Conservation (phyloP, 768 basidiomycete genomes). For the Tephrocybe sp. region DNA sequence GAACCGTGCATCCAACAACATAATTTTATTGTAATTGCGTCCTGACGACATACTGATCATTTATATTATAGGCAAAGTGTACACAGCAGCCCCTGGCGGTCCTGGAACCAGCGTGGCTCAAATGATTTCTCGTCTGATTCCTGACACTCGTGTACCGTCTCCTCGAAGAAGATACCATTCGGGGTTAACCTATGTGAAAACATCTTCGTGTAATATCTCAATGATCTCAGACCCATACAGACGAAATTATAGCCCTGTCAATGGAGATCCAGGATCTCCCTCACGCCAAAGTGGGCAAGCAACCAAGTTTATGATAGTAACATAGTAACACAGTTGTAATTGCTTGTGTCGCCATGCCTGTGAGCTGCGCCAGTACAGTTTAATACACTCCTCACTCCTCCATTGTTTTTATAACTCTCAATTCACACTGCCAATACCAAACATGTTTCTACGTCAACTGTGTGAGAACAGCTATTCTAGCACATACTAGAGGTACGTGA, state of each 20-base stretch:
- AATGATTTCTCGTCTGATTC: slow-evolving; percentile 79
- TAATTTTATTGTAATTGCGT: slow-evolving; percentile 31
- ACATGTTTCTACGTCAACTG: too few species aligned
- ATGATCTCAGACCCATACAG: slow-evolving; percentile 36
- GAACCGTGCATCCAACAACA: slow-evolving; percentile 47
- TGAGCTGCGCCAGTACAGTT: too few species aligned
- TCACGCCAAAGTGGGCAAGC: slow-evolving; percentile 84
- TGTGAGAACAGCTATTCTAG: too few species aligned
- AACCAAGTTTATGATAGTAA: slow-evolving; percentile 82
- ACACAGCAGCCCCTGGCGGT: slow-evolving; percentile 75
- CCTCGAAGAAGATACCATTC: slow-evolving; percentile 81
- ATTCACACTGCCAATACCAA: too few species aligned
- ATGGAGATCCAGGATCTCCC: slow-evolving; percentile 86
- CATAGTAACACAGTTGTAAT: too few species aligned
- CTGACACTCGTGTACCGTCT: slow-evolving; percentile 86
- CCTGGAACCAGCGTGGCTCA: slow-evolving; percentile 56
- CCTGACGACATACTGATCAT: slow-evolving; percentile 4
- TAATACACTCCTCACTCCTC: too few species aligned
- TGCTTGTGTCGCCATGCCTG: too few species aligned
- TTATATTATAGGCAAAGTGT: slow-evolving; percentile 68
- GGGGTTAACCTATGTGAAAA: slow-evolving; percentile 69
- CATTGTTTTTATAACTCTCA: too few species aligned
- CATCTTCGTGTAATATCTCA: not conserved
- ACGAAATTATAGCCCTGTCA: slow-evolving; percentile 79
- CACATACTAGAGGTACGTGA: too few species aligned